Base-by-base conservation (phyloP, 305 asterid species). In the Fraxinus sp. region DNA sequence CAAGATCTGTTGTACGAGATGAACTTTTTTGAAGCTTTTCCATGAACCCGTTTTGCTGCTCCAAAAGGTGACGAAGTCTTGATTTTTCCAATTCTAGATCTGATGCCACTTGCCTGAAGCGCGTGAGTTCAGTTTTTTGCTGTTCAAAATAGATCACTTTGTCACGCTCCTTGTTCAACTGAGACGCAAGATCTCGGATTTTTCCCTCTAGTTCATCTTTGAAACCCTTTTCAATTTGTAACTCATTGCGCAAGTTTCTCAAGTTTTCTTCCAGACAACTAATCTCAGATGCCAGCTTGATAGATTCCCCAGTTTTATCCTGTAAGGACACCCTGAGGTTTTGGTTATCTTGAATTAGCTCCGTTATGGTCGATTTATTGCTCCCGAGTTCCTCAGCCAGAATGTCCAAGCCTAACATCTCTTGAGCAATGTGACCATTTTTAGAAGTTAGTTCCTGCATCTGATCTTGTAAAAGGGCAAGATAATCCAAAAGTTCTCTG, bases 41-140 rank as follows among this genome's bases (percentile, higher is more conserved):
- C 79, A 90, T 80, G 22, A 84, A 78, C 82, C 79, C 83, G 4
- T 82, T 89, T 74, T 86, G 92, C 90, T 88, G 91, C 87, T 49
- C 81, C 81, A 91, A 79, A 81, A 86, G 91, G 82, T 68, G 87
- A 72, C 13, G 1, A 76, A 92, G 92, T 84, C 91, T 91, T 57
- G 90, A 90, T 80, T 89, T 96, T 87, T 94, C 97, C 85, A 76
- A 46, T 82, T 93, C 95, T 37, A 91, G 90, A 84, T 89, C 89
- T 37, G 89, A 86, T 74, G 85, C 90, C 81, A 87, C 87, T 80
- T 89, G 90, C 89, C 85, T 90, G 72, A 86, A 85, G 81, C 75
- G 90, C 79, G 77, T 80, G 77, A 94, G 86, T 82, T 94, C 99
- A 79, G 87, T 83, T 75, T 87, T 87, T 86, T 87, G 87, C 87